These are phyloP conservation scores for Pseudocercospora fijiensis DNA, from an alignment of 2,329 filamentous ascomycete genomes.

Conservation along the genomic window DNA sequence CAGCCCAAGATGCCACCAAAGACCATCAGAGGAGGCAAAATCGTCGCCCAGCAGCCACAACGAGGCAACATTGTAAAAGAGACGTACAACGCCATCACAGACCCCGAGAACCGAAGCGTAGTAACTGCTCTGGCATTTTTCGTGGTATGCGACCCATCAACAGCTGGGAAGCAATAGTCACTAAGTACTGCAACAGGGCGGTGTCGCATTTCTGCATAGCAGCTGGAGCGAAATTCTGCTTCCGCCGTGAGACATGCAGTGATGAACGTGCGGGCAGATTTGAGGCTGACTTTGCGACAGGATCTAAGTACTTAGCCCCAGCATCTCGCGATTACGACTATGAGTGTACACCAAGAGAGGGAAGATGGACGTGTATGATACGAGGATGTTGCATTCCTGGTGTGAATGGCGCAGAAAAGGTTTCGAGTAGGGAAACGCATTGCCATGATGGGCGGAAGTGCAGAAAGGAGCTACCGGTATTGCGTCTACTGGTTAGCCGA, in stretches of 20 bases:
- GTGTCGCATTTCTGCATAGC: slow-evolving; percentile 54
- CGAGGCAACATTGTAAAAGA: slow-evolving; percentile 41
- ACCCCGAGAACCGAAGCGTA: slow-evolving; percentile 51
- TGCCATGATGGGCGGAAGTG: background rate
- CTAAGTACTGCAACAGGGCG: slow-evolving; percentile 7
- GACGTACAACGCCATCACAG: slow-evolving; percentile 45
- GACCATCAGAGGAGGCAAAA: slow-evolving; percentile 24
- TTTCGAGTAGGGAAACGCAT: background rate
- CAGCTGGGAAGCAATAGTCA: background rate
- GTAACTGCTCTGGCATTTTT: slow-evolving; percentile 52
- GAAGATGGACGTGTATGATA: background rate
- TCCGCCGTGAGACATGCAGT: background rate
- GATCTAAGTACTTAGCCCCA: background rate
- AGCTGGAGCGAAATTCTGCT: slow-evolving; percentile 31
- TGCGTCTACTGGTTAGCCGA: background rate
- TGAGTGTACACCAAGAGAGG: background rate
- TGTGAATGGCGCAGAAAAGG: background rate
- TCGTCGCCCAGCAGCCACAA: slow-evolving; percentile 35
- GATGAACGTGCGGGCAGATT: background rate
- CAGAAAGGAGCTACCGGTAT: no score
- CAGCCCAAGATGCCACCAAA: slow-evolving; percentile 13
- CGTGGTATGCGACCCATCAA: slow-evolving; percentile 44
- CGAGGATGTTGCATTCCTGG: background rate
- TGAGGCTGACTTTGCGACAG: background rate
- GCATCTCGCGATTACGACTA: background rate